Evolutionary conservation across 352 stramenopile genomes (phyloP).

Genomic region (Phytophthora pini): DNA sequence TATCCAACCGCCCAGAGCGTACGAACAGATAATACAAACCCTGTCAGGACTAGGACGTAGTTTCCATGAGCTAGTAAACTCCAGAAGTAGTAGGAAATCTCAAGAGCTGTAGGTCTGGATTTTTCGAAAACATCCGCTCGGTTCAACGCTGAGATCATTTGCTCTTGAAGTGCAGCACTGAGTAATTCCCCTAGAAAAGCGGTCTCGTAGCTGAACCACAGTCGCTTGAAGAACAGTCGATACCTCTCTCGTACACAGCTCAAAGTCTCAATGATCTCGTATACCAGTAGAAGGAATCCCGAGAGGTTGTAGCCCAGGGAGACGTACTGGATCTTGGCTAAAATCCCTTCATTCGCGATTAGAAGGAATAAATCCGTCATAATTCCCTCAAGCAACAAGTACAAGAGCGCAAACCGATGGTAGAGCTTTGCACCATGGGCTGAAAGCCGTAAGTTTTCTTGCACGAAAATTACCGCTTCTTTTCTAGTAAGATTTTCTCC

Average conservation of each 20-base stretch:
- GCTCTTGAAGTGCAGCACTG: conserved; percentile 16
- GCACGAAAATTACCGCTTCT: conserved; percentile 27
- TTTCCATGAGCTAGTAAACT: conserved; percentile 20
- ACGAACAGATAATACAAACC: conserved; percentile 22
- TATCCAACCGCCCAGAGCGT: conserved; percentile 23
- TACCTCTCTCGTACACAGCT: conserved; percentile 6
- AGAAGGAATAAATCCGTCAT: conserved; percentile 41
- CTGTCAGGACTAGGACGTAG: conserved; percentile 22
- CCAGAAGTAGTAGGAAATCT: conserved; percentile 31
- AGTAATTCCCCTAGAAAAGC: conserved; percentile 27
- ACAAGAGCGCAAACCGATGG: conserved; percentile 22
- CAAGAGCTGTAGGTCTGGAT: conserved; percentile 25
- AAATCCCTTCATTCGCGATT: conserved; percentile 32
- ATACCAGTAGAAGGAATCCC: conserved; percentile 27
- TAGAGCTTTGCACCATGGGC: conserved; percentile 15
- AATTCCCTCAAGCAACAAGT: conserved; percentile 34
- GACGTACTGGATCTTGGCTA: conserved; percentile 35
- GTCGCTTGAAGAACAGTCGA: conserved; percentile 17
- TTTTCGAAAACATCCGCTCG: conserved; percentile 4
- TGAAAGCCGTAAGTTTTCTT: conserved; percentile 29
- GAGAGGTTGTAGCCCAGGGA: conserved; percentile 36
- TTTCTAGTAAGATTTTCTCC: conserved; percentile 11
- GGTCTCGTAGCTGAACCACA: conserved; percentile 39
- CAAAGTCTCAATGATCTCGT: conserved; percentile 34
- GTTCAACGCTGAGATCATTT: conserved; percentile 24